A percentile compares a stretch with the other conserved stretches of the same genome.
Conservation (phyloP, 106 monocot genomes). For the Dendrobium catenatum region DNA sequence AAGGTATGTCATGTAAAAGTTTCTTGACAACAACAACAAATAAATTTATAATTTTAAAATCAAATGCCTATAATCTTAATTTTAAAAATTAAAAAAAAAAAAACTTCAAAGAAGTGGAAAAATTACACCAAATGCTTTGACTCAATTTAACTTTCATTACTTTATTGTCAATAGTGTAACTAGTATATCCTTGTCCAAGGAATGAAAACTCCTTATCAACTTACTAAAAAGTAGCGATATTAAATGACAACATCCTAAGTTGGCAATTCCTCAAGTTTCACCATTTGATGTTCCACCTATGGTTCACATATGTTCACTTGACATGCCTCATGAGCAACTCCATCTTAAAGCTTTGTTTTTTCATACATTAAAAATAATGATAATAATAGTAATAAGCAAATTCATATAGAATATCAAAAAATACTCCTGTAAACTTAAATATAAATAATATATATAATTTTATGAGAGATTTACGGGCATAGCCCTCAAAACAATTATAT, state of each 20-base stretch:
- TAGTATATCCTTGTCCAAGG: not conserved
- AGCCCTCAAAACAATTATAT: too few relatives aligned
- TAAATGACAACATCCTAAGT: not conserved
- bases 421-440: too few relatives aligned
- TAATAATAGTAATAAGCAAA: not conserved
- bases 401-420: too few relatives aligned
- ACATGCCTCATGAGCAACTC: not conserved
- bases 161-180: not conserved
- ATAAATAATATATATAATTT: too few relatives aligned
- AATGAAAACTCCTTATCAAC: conserved; percentile 1
- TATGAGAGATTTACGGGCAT: too few relatives aligned
- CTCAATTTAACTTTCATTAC: not conserved
- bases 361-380: not conserved
- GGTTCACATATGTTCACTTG: not conserved
- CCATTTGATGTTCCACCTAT: not conserved
- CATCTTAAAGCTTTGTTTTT: not conserved
- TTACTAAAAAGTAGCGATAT: not conserved
- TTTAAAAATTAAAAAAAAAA: not conserved
- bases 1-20: not conserved
- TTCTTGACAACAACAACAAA: not conserved
- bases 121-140: not conserved
- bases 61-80: too few relatives aligned
- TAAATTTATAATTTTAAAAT: not conserved
- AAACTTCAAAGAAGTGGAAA: not conserved
- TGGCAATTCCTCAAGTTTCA: not conserved